A percentile compares a stretch with the other conserved stretches of the same genome.
Evolutionary conservation across 116 monocot genomes (phyloP).

Genomic region (Papilionanthe hybrid): DNA sequence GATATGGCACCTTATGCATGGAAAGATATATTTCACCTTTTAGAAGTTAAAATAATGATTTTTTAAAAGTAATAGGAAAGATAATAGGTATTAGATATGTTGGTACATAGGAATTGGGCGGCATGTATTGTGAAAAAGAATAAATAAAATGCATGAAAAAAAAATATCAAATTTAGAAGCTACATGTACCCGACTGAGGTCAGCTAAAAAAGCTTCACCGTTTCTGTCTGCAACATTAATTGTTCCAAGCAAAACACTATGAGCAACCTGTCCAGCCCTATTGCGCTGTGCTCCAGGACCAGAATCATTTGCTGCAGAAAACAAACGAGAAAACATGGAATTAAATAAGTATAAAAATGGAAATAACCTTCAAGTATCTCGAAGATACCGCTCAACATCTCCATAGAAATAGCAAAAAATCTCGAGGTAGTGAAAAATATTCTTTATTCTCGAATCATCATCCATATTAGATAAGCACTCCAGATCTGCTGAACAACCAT

Average conservation of each 20-base stretch:
- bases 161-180: background rate
- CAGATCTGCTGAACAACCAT: background rate
- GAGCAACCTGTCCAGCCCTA: conserved; percentile 50
- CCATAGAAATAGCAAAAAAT: background rate
- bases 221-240: conserved; percentile 50
- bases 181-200: conserved; percentile 57
- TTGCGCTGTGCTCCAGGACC: conserved; percentile 26
- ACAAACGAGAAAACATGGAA: background rate
- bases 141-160: background rate
- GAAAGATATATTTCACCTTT: no score
- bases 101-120: no score
- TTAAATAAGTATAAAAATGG: background rate
- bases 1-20: no score
- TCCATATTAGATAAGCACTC: background rate
- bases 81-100: no score
- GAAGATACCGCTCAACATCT: background rate
- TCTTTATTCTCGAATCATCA: background rate
- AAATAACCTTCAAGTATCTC: background rate
- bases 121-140: background rate
- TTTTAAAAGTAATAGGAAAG: no score
- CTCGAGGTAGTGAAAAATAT: background rate
- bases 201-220: conserved; percentile 37
- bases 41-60: no score
- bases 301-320: conserved; percentile 43
- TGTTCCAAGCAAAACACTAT: conserved; percentile 63